Evolutionary conservation across 1,284 basidiomycete species (phyloP).

Genomic region (Ceratobasidium sp.): DNA sequence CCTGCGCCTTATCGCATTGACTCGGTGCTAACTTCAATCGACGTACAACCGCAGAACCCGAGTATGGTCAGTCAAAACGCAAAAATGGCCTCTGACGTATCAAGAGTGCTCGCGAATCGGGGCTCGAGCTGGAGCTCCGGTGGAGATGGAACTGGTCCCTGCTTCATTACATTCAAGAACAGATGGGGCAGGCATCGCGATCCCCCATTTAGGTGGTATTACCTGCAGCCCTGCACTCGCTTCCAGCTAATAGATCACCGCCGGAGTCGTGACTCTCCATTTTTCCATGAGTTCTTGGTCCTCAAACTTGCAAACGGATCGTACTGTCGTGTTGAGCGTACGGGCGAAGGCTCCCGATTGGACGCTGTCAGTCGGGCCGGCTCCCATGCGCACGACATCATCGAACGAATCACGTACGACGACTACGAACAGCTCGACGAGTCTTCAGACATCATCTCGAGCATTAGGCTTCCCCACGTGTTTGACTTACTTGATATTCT

Average conservation of each 20-base stretch:
- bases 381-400: neutral
- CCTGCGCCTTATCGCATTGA: no score
- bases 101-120: neutral
- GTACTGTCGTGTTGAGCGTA: neutral
- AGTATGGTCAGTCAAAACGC: neutral
- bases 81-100: neutral
- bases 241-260: neutral
- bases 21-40: neutral
- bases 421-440: neutral
- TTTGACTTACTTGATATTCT: slow-evolving; percentile 7
- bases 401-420: neutral
- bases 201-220: neutral
- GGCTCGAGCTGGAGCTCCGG: neutral
- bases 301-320: neutral
- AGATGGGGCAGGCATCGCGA: neutral
- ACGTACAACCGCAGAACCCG: neutral
- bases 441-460: neutral
- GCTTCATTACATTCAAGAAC: neutral
- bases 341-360: neutral
- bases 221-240: neutral
- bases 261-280: neutral
- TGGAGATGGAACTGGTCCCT: neutral
- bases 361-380: neutral
- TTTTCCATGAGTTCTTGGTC: slow-evolving; percentile 12
- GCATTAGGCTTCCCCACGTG: neutral